A percentile compares a stretch with the other conserved stretches of the same genome.
phyloP scores from a whole-genome alignment of 1,139 yeast genomes.

The Candida sanyaensis region DNA sequence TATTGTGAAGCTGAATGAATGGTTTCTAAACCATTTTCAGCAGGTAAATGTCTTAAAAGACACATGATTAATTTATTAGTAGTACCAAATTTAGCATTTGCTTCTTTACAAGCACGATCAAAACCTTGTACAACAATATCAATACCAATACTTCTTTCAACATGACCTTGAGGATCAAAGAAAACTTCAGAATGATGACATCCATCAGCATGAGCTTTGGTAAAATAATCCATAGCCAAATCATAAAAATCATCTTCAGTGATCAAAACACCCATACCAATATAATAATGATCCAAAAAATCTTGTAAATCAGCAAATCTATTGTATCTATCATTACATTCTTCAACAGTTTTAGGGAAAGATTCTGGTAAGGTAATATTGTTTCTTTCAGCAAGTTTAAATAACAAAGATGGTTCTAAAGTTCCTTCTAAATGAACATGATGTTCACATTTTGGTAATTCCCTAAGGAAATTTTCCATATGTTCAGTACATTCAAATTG shows the following conservation, averaged over 20 bases:
- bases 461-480: constrained; percentile 49
- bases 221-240: constrained; percentile 73
- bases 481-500: constrained; percentile 19
- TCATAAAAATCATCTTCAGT: constrained; percentile 68
- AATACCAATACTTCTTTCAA: constrained; percentile 61
- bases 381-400: constrained; percentile 64
- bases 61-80: constrained; percentile 78
- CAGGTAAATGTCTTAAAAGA: constrained; percentile 70
- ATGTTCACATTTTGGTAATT: constrained; percentile 81
- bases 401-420: constrained; percentile 67
- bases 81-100: constrained; percentile 57
- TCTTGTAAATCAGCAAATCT: constrained; percentile 70
- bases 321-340: constrained; percentile 57
- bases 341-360: constrained; percentile 58
- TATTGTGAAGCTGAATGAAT: constrained; percentile 52
- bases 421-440: constrained; percentile 85
- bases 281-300: constrained; percentile 73
- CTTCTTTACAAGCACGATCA: constrained; percentile 60
- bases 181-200: constrained; percentile 69
- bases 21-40: constrained; percentile 55
- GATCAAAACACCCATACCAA: constrained; percentile 73
- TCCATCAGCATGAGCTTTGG: constrained; percentile 61
- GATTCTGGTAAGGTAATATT: constrained; percentile 54
- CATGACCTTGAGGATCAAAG: constrained; percentile 84
- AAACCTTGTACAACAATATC: constrained; percentile 66